Evolutionary conservation across 176 grass and related monocot genomes (phyloP), one percentile per base, ranked within the genome.

Genomic region (Pharus latifolius): DNA sequence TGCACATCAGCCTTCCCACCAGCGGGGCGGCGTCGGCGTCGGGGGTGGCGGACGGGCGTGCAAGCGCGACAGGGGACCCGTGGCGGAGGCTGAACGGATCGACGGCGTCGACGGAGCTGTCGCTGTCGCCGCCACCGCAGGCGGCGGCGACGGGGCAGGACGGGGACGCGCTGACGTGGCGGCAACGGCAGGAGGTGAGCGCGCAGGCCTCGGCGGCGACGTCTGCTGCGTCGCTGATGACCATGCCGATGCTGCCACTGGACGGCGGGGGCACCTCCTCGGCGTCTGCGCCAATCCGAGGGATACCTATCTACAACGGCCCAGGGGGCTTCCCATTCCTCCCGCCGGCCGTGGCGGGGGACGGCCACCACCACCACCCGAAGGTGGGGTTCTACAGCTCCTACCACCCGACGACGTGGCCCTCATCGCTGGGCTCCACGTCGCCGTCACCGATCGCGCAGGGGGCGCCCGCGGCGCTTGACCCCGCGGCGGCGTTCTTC

Each of bases 1-100:
- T 99, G 44, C 86, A 99, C 84, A 99, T 99, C 75, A 94, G 95
- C 76, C 69, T 79, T 15, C 95, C 95, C 0, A 93, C 30, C 87
- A 50, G 27, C 24, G 34, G 45, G 0, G 28, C 68, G 7, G 38
- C 80, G 33, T 64, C 58, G 25, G 75, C 23, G 10, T 66, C 49
- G 46, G 82, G 20, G 17, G 4, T 47, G 13, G 40, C 20, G 28
- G 73, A 38, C 63, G 20, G 50, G 55, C 32, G 59, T n/a, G n/a
- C n/a, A n/a, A 70, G 31, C 75, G 60, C 43, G 50, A 28, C 3
- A 65, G 44, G 50, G 30, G 78, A 88, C 15, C 64, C 76, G 1
- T 90, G 88, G 80, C 82, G 84, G 60, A 47, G 67, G 57, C 65
- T 70, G 31, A 78, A 81, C 47, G 67, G 59, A 17, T 85, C 52